phyloP scores from a whole-genome alignment of 306 rosid species.

The Cucumis hystrix region DNA sequence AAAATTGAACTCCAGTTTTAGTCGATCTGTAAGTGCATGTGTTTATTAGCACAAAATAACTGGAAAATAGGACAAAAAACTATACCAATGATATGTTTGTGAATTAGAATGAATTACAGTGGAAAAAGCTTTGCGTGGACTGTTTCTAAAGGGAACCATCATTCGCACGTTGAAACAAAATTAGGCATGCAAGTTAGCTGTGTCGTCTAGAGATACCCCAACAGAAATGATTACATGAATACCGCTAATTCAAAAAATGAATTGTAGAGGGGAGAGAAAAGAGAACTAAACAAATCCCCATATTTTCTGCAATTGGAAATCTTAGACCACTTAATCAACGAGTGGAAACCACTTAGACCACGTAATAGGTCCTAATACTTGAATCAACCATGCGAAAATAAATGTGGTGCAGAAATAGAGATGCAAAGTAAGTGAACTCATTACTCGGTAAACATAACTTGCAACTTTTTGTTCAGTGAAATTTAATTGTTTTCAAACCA shows the following conservation, averaged over 20 bases:
- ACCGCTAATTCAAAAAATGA: not conserved
- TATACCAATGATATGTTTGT: not conserved
- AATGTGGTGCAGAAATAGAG: not conserved
- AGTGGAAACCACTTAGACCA: not conserved
- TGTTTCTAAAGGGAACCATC: not conserved
- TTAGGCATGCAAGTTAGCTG: not conserved
- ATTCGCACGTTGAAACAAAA: not conserved
- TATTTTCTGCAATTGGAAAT: not conserved
- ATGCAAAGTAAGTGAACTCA: not conserved
- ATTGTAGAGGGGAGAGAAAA: not conserved
- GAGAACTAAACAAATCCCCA: not conserved
- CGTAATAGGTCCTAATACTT: not conserved
- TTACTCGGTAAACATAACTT: not conserved
- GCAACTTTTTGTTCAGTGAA: not conserved
- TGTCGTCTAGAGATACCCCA: not conserved
- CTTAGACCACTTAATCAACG: not conserved
- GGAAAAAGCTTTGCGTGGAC: not conserved
- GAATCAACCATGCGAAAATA: not conserved
- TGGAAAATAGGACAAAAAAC: not conserved
- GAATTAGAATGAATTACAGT: not conserved
- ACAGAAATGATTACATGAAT: not conserved
- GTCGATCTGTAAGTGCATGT: slow-evolving; percentile 11
- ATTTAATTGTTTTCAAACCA: not conserved
- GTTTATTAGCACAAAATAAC: not conserved
- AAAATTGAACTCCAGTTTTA: slow-evolving; percentile 30